Base-by-base conservation (phyloP, 495 filamentous ascomycete species). In the Haplographium delicatum region DNA sequence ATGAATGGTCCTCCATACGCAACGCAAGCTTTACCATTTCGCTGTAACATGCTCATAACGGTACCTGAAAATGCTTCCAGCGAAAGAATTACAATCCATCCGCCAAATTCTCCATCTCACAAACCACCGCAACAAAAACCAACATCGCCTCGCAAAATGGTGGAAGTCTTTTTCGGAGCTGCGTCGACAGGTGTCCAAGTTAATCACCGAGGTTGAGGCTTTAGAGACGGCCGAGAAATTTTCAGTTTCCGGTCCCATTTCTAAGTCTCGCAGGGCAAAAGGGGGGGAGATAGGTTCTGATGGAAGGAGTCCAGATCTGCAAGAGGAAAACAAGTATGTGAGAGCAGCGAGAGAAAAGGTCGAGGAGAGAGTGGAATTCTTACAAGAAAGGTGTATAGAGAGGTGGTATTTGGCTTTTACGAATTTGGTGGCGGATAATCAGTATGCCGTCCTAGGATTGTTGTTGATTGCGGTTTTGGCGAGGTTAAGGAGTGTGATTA, bases 91-190 rank as follows among this genome's bases (percentile, higher is more conserved):
- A 8, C 42, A 25, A 45, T 20, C 61, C 25, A 62, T 72, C 30
- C 58, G 56, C 11, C 57, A 71, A 33, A 42, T 82, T 16, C 77
- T 94, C 33, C 71, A 79, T 47, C 67, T 86, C 57, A 69, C 89
- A 40, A 78, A 79, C 58, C 84, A 89, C 64, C 85, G 86, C 61
- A 90, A 91, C 68, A 83, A 82, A 57, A 91, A 91, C 65, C 88
- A 93, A 65, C 87, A 91, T 63, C 78, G 77, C 30, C 67, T 69
- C 30, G 67, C 80, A 3, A 80, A 76, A 55, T 93, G 88, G 88
- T 93, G 84, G 79, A 78, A 79, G 60, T 72, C 75, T 65, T 69
- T 89, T 37, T 76, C 79, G 28, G 74, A 81, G 52, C 67, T 93
- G 37, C 77, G 82, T 34, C 84, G 86, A 10, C 74, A 73, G 48